Evolutionary conservation across 2,329 filamentous ascomycete species (phyloP), one percentile per base, ranked within the genome.

Genomic region (Lecanicillium sp.): DNA sequence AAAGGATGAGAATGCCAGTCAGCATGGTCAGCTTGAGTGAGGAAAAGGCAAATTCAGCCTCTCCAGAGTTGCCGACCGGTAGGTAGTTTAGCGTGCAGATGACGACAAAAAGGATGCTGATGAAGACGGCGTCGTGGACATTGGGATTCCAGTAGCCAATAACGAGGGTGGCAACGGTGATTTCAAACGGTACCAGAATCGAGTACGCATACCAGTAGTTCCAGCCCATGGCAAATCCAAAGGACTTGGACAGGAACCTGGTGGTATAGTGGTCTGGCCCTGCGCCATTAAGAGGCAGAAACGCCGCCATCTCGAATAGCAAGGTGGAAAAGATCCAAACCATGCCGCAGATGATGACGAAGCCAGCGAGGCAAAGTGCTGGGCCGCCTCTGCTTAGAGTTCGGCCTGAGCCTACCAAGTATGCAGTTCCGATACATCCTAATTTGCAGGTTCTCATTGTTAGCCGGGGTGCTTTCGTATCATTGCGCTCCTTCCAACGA

Each of bases 191-290:
- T 3, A 35, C 28, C 2, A 36, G 25, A 8, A 40, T 33, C 19
- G 38, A 25, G 27, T 36, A 40, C 6, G 28, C 28, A 32, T 40
- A 40, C 19, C 33, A 32, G 38, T 40, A 40, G 33, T 25, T 30
- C 33, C 33, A 36, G 27, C 38, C 33, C 25, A 40, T 19, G 14
- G 33, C 33, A 27, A 40, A 40, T 15, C 38, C 38, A 17, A 28
- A 29, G 9, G 19, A 18, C 7, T n/a, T 12, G 22, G 37, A 39
- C 7, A 39, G 15, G 9, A 33, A 18, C 9, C 22, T 29, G 4
- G 29, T 33, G 7, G 30, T 17, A 29, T 39, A 39, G 18, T 20
- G 12, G 30, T 27, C 20, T 8, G 14, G 20, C 17, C 19, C 22
- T 20, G 30, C 30, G 15, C 37, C 37, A 3, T 5, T 13, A 6